Evolutionary conservation across 805 yeast species (phyloP).

Genomic region (Candida jianshihensis): DNA sequence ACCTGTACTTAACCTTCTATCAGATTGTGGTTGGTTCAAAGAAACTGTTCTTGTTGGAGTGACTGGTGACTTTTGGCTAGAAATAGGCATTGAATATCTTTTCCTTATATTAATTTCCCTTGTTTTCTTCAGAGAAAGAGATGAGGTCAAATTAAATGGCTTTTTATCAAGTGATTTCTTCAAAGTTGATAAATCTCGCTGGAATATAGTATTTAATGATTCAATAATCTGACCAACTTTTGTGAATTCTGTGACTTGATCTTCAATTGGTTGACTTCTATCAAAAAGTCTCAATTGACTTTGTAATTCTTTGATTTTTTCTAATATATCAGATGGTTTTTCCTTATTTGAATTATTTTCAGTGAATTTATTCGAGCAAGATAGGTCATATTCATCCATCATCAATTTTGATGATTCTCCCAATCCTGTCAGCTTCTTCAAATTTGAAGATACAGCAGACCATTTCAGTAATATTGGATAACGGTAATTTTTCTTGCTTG

Average conservation of each 20-base stretch:
- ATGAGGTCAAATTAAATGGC: conserved; percentile 8
- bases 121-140: conserved; percentile 8
- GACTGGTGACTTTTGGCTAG: conserved; percentile 2
- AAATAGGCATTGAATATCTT: conserved; percentile 16
- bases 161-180: conserved; percentile 4
- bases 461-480: background rate
- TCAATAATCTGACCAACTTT: conserved; percentile 5
- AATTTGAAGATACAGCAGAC: background rate
- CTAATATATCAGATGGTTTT: background rate
- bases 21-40: conserved; percentile 5
- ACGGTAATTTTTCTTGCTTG: background rate
- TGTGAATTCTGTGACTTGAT: conserved; percentile 7
- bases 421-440: background rate
- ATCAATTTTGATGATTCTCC: background rate
- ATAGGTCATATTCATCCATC: background rate
- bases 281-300: conserved; percentile 3
- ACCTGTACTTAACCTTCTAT: conserved; percentile 23
- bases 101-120: conserved; percentile 11
- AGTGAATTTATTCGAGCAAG: background rate
- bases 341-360: no score
- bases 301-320: conserved; percentile 7
- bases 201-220: conserved; percentile 2
- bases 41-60: conserved; percentile 8
- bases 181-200: conserved; percentile 1
- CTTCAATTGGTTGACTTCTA: conserved; percentile 2